Base-by-base conservation (phyloP, 331 rosid genomes). In the Spiraea crenata region DNA sequence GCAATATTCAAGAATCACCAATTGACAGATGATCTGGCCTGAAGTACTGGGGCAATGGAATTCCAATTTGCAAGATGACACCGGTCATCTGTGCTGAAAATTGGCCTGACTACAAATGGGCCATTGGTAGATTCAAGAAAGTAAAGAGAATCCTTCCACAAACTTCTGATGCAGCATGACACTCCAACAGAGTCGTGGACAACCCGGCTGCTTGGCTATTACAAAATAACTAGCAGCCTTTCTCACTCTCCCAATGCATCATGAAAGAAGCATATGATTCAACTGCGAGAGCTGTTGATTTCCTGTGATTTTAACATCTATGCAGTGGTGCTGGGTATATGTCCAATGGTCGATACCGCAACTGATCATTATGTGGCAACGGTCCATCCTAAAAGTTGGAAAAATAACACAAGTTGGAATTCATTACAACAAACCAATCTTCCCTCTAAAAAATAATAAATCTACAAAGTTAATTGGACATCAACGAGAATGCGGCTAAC, bases 301-400 rank as follows among this genome's bases (percentile, higher is more conserved):
- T 35, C 78, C 60, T 17, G 52, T 74, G 68, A 38, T 73, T 16
- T 81, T 81, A 93, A 74, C 92, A 80, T 89, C 91, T 86, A 79
- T 93, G 97, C 77, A 93, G 82, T 14, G 96, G 95, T 38, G 97
- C 99, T 35, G 99, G 92, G 76, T 83, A 91, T 56, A 93, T 9
- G 73, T 86, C 90, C 3, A 83, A 70, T 6, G 82, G 70, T 63
- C 70, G 84, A 81, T 86, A 93, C 38, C 82, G 84, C 78, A 89
- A 56, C 52, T 51, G 68, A 75, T 86, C 95, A 38, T 87, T 89
- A 67, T 79, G 95, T 13, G 81, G 90, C 80, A 91, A 66, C 12
- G 97, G 86, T 54, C 95, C 96, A 69, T 91, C 96, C 99, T 91
- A 71, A 81, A 77, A 63, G 31, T 17, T 14, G 59, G 41, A 54